phyloP scores from a whole-genome alignment of 176 grass and related monocot genomes.

The Elaeis guineensis region DNA sequence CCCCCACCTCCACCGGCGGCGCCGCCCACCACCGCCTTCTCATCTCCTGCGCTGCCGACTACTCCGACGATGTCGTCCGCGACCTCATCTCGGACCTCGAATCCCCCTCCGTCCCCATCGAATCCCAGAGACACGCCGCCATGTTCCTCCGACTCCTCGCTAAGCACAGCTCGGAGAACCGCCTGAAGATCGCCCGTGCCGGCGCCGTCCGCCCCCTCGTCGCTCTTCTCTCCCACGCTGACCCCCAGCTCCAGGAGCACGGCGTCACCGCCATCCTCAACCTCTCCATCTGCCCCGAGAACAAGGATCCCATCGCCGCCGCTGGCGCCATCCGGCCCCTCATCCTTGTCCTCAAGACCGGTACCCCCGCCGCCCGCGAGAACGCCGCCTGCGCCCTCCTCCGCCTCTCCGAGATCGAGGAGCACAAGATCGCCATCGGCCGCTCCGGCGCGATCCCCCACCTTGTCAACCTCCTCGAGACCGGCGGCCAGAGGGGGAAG shows the following conservation, averaged over 20 bases:
- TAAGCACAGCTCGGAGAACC: conserved; percentile 85
- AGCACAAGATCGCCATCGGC: conserved; percentile 44
- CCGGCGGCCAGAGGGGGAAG: conserved; percentile 58
- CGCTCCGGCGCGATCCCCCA: conserved; percentile 59
- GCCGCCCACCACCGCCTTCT: conserved; percentile 46
- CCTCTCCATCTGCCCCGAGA: conserved; percentile 86
- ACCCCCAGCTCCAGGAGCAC: conserved; percentile 75
- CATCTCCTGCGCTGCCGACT: conserved; percentile 40
- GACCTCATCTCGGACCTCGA: conserved; percentile 50
- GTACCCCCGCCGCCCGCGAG: conserved; percentile 54
- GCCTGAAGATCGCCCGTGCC: conserved; percentile 65
- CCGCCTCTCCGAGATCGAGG: conserved; percentile 55
- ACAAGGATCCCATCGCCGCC: conserved; percentile 53
- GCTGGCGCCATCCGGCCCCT: conserved; percentile 66
- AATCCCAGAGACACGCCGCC: conserved; percentile 47
- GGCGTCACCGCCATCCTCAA: conserved; percentile 81
- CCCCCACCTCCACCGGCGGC: conserved; percentile 12
- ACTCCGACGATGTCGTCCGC: conserved; percentile 56
- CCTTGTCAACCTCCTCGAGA: conserved; percentile 67
- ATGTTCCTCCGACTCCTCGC: conserved; percentile 77
- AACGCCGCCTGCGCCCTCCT: conserved; percentile 80
- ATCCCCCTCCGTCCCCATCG: conserved; percentile 23
- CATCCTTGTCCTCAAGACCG: conserved; percentile 57
- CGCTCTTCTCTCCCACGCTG: conserved; percentile 59
- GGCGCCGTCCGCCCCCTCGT: conserved; percentile 62